phyloP scores from a whole-genome alignment of 2,329 filamentous ascomycete genomes.

The Fusarium beomiforme region DNA sequence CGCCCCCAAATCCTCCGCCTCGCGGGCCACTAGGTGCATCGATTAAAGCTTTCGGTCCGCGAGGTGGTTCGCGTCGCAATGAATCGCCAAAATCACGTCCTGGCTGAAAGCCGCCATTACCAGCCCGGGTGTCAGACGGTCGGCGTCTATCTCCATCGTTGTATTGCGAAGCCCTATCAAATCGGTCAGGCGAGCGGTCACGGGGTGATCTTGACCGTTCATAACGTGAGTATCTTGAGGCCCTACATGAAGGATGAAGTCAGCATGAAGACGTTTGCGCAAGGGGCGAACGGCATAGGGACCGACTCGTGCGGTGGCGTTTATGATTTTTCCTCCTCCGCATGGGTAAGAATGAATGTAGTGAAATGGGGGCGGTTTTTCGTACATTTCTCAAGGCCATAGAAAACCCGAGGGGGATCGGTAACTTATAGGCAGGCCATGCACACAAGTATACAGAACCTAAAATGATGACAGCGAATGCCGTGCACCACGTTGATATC shows the following conservation, averaged over 20 bases:
- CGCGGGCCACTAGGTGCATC: slow-evolving; percentile 75
- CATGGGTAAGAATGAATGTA: background rate
- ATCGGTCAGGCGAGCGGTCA: slow-evolving; percentile 77
- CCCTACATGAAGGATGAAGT: slow-evolving; percentile 57
- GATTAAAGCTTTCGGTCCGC: slow-evolving; percentile 82
- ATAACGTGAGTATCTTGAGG: slow-evolving; percentile 67
- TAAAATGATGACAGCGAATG: background rate
- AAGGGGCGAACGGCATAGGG: background rate
- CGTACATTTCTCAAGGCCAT: slow-evolving; percentile 39
- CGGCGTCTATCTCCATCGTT: slow-evolving; percentile 75
- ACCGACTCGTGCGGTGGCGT: background rate
- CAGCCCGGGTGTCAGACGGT: slow-evolving; percentile 68
- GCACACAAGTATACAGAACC: slow-evolving; percentile 18
- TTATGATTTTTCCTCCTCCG: background rate
- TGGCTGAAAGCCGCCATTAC: slow-evolving; percentile 68
- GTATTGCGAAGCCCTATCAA: slow-evolving; percentile 64
- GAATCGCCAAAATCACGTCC: slow-evolving; percentile 69
- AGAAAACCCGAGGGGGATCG: slow-evolving; percentile 26
- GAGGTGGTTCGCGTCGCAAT: slow-evolving; percentile 74
- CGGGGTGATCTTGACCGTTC: slow-evolving; percentile 72
- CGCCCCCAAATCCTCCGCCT: slow-evolving; percentile 72
- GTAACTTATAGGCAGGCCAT: slow-evolving; percentile 32
- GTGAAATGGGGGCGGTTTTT: background rate
- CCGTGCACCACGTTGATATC: background rate
- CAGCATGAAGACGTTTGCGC: slow-evolving; percentile 4